A percentile compares a stretch with the other conserved stretches of the same genome.
These are phyloP conservation scores for Lactifluus rugatus DNA, from an alignment of 768 basidiomycete genomes.

Conservation along the genomic window DNA sequence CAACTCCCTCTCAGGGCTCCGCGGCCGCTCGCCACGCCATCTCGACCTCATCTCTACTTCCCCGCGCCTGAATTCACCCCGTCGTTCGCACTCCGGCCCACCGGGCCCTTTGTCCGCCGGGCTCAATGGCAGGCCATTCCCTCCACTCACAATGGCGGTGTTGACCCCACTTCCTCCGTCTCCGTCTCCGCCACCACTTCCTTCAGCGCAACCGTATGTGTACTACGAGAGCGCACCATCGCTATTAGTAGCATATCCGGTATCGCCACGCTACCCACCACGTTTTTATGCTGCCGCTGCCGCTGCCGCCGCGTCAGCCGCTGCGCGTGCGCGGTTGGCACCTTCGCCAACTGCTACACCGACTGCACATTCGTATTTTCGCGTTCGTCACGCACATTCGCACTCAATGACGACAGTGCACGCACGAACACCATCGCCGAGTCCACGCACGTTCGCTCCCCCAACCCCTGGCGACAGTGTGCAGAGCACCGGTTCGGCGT, in stretches of 20 bases:
- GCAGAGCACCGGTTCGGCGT: constrained; percentile 14
- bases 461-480: not conserved
- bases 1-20: not conserved
- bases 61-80: constrained; percentile 25
- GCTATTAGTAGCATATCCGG: constrained; percentile 9
- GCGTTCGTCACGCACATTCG: constrained; percentile 37
- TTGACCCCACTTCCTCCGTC: constrained; percentile 18
- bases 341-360: constrained; percentile 18
- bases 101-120: constrained; percentile 13
- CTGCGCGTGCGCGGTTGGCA: constrained; percentile 7
- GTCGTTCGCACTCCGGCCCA: constrained; percentile 30
- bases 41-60: constrained; percentile 21
- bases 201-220: constrained; percentile 13
- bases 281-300: constrained; percentile 12
- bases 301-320: constrained; percentile 5
- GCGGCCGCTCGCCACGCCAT: constrained; percentile 7
- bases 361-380: constrained; percentile 15
- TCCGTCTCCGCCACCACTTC: constrained; percentile 1
- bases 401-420: constrained; percentile 42
- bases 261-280: constrained; percentile 12
- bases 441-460: constrained; percentile 15
- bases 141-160: constrained; percentile 11
- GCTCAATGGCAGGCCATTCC: constrained; percentile 5
- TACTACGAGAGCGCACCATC: constrained; percentile 19
- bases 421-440: constrained; percentile 33